These are phyloP conservation scores for Pseudogymnoascus sp. DNA, from an alignment of 2,329 filamentous ascomycete species.

Conservation along the genomic window DNA sequence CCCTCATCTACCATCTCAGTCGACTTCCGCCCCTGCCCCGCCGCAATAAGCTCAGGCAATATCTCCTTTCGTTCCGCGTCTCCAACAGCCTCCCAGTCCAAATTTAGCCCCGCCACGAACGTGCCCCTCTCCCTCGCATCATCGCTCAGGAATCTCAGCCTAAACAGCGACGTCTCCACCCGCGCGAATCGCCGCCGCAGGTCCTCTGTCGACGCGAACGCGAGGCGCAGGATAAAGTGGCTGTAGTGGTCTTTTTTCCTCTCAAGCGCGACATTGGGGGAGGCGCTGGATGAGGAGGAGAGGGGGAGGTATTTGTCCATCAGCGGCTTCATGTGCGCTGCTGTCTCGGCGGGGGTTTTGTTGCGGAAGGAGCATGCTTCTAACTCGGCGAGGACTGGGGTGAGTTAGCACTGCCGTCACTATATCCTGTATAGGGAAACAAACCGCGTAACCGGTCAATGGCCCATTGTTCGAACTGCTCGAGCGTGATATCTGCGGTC, in stretches of 20 bases:
- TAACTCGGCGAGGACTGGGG: conserved; percentile 69
- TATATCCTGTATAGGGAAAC: conserved; percentile 17
- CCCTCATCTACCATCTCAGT: conserved; percentile 61
- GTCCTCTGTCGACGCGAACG: conserved; percentile 87
- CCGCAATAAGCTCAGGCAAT: conserved; percentile 27
- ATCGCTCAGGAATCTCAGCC: conserved; percentile 70
- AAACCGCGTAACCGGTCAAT: conserved; percentile 80
- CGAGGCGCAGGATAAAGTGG: conserved; percentile 90
- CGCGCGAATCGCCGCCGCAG: conserved; percentile 76
- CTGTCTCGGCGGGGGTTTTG: conserved; percentile 72
- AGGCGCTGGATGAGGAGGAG: conserved; percentile 61
- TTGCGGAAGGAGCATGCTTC: conserved; percentile 96
- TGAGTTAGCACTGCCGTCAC: conserved; percentile 31
- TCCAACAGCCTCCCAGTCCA: conserved; percentile 77
- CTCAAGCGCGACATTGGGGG: conserved; percentile 55
- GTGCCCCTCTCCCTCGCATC: conserved; percentile 61
- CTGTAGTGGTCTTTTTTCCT: conserved; percentile 95
- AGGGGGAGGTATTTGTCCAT: conserved; percentile 82
- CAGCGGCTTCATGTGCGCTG: conserved; percentile 72
- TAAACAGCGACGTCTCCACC: conserved; percentile 84
- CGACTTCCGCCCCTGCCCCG: conserved; percentile 31
- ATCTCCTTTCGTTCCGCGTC: conserved; percentile 62
- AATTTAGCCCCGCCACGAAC: conserved; percentile 68
- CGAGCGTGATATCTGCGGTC: conserved; percentile 87
- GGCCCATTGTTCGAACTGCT: conserved; percentile 98